Conservation (phyloP, 306 rosid species). For the Glycine latifolia region DNA sequence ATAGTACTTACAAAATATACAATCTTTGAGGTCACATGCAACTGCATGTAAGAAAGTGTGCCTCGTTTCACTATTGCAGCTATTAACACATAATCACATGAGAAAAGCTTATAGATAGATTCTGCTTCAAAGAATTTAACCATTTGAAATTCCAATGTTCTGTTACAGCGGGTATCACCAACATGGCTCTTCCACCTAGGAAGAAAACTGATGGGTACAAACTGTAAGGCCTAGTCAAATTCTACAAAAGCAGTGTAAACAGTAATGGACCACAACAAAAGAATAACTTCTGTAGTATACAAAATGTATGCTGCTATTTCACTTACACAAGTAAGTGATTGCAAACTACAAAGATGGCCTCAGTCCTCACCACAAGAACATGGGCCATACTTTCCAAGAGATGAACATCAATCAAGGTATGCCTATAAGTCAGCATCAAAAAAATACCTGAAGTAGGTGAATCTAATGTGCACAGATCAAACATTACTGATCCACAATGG, state of each 20-base stretch:
- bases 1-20: not conserved
- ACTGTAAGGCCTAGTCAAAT: constrained; percentile 39
- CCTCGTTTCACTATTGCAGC: not conserved
- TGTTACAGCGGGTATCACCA: constrained; percentile 17
- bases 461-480: constrained; percentile 37
- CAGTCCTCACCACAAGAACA: constrained; percentile 35
- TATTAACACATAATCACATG: constrained; percentile 10
- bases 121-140: constrained; percentile 24
- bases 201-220: constrained; percentile 44
- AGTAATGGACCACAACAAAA: constrained; percentile 42
- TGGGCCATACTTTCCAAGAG: constrained; percentile 47
- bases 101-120: constrained; percentile 17
- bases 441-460: constrained; percentile 43
- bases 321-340: constrained; percentile 37
- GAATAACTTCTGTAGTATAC: constrained; percentile 43
- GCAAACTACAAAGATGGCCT: constrained; percentile 31
- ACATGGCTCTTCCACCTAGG: constrained; percentile 37
- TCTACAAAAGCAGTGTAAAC: constrained; percentile 46
- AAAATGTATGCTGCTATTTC: constrained; percentile 46
- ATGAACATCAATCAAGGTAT: constrained; percentile 47
- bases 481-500: constrained; percentile 46
- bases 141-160: constrained; percentile 35
- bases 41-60: not conserved
- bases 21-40: not conserved
- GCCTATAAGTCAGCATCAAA: constrained; percentile 55